A percentile compares a stretch with the other conserved stretches of the same genome.
These are phyloP conservation scores for Solanum boliviense DNA, from an alignment of 257 asterid species.

Conservation along the genomic window DNA sequence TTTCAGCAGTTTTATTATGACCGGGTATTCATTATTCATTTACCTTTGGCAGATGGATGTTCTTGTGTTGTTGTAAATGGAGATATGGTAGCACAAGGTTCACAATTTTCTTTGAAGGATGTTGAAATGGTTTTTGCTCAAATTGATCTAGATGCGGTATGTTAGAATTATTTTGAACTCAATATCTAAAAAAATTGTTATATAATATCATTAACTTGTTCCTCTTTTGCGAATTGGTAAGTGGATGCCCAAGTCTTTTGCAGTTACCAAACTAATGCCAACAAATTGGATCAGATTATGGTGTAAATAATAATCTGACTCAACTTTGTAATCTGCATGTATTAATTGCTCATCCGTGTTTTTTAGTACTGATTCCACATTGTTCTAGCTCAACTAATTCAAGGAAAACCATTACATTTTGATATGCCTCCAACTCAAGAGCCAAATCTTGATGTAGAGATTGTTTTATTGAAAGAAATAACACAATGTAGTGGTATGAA, in stretches of 20 bases:
- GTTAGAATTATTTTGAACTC: slow-evolving; percentile 5
- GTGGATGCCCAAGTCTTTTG: background rate
- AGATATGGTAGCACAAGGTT: slow-evolving; percentile 88
- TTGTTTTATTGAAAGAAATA: background rate
- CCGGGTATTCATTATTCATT: slow-evolving; percentile 8
- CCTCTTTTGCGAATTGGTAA: background rate
- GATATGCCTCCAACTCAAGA: background rate
- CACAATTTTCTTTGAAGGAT: slow-evolving; percentile 89
- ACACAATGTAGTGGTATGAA: background rate
- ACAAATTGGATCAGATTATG: background rate
- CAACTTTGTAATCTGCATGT: background rate
- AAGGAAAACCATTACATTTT: background rate
- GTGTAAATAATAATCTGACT: background rate
- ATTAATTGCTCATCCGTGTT: background rate
- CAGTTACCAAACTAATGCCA: background rate
- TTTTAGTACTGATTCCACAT: background rate
- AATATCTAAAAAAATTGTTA: background rate
- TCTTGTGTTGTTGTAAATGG: slow-evolving; percentile 88
- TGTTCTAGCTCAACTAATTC: background rate
- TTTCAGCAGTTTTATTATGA: background rate
- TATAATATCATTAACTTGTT: background rate
- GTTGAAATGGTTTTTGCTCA: slow-evolving; percentile 91
- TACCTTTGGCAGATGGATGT: slow-evolving; percentile 73
- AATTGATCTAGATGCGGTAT: slow-evolving; percentile 93
- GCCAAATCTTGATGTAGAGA: background rate